These are phyloP conservation scores for Seiridium cupressi DNA, from an alignment of 2,329 filamentous ascomycete species.

Conservation along the genomic window DNA sequence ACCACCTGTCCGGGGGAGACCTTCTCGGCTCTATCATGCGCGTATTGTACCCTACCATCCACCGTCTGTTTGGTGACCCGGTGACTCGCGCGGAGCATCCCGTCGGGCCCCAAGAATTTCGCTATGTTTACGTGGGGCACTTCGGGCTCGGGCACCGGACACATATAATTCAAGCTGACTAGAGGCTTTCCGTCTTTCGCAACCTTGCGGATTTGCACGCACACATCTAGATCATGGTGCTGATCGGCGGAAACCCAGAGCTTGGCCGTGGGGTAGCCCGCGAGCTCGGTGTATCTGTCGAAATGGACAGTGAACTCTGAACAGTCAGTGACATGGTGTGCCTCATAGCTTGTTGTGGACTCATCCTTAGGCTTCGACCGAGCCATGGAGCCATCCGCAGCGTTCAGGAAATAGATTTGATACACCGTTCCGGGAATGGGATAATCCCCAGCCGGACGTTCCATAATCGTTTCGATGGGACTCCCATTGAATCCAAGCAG, in stretches of 20 bases:
- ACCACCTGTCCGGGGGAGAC: constrained; percentile 13
- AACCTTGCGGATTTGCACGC: constrained; percentile 20
- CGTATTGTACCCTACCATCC: background rate
- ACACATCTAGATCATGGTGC: constrained; percentile 18
- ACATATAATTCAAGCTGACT: constrained; percentile 13
- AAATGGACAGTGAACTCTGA: constrained; percentile 7
- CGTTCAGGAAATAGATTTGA: background rate
- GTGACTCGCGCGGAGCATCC: constrained; percentile 18
- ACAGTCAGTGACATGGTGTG: background rate
- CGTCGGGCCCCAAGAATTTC: constrained; percentile 19
- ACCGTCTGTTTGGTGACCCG: background rate
- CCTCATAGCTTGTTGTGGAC: background rate
- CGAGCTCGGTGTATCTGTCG: constrained; percentile 3
- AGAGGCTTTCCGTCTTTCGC: constrained; percentile 11
- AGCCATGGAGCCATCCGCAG: background rate
- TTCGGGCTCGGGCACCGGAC: constrained; percentile 10
- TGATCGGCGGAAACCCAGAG: constrained; percentile 14
- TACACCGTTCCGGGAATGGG: background rate
- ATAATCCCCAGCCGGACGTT: background rate
- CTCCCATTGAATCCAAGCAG: constrained; percentile 4
- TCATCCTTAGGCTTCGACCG: background rate
- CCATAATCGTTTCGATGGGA: background rate
- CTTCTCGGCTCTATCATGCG: constrained; percentile 4
- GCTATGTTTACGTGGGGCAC: constrained; percentile 15
- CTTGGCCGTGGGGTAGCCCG: constrained; percentile 3